Percentiles rank a stretch among this genome's conserved stretches.
These are phyloP conservation scores for Cyclostephanos tholiformis DNA, from an alignment of 108 stramenopile genomes.

Conservation along the genomic window DNA sequence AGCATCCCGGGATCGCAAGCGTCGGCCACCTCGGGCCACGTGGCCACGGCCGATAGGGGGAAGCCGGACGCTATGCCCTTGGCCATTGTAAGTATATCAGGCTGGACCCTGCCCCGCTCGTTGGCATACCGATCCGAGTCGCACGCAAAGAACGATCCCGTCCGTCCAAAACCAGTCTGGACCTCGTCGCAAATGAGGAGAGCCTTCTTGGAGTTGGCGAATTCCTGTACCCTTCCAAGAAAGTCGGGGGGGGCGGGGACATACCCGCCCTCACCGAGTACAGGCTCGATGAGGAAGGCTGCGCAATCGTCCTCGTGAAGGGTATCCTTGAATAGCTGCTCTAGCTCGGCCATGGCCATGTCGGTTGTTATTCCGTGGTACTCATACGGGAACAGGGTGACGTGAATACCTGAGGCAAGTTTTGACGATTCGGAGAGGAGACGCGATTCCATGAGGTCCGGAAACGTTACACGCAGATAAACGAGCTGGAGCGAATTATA, in stretches of 20 bases:
- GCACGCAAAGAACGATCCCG: constrained; percentile 91
- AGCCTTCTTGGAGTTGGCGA: constrained; percentile 68
- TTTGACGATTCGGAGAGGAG: constrained; percentile 1
- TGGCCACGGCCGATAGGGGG: constrained; percentile 67
- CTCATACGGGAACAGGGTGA: constrained; percentile 57
- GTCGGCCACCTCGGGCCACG: constrained; percentile 56
- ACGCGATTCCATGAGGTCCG: background rate
- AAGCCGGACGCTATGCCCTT: constrained; percentile 76
- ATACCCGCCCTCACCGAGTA: constrained; percentile 72
- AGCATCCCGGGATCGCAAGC: constrained; percentile 63
- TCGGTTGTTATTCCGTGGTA: constrained; percentile 41
- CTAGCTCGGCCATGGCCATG: constrained; percentile 42
- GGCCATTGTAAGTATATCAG: constrained; percentile 75
- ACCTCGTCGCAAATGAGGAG: constrained; percentile 96
- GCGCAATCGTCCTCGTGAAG: constrained; percentile 54
- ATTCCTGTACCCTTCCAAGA: constrained; percentile 45
- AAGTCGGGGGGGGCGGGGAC: constrained; percentile 60
- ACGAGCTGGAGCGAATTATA: background rate
- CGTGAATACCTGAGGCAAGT: constrained; percentile 26
- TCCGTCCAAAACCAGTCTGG: constrained; percentile 95
- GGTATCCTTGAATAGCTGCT: constrained; percentile 53
- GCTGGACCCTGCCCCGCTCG: constrained; percentile 33
- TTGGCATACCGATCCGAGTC: constrained; percentile 49
- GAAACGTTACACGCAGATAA: background rate
- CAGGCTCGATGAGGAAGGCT: constrained; percentile 65